Conservation (phyloP, 805 yeast genomes). For the Jamesozyma jinghongensis region DNA sequence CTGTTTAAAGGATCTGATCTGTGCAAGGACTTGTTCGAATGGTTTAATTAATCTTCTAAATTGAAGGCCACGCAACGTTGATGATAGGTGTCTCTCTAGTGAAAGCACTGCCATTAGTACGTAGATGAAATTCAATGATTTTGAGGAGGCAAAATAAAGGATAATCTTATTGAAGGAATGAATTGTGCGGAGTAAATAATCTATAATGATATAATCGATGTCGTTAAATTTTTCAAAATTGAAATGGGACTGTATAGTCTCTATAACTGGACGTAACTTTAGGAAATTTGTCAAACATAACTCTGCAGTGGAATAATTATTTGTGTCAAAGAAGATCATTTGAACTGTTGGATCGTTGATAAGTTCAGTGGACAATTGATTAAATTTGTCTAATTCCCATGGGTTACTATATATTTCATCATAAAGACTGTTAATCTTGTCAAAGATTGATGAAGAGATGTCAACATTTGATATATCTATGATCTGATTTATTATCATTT, state of each 20-base stretch:
- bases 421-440: conserved; percentile 9
- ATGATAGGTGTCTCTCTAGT: conserved; percentile 9
- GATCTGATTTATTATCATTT: conserved; percentile 5
- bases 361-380: conserved; percentile 4
- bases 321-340: conserved; percentile 6
- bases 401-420: conserved; percentile 9
- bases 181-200: conserved; percentile 3
- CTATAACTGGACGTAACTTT: conserved; percentile 5
- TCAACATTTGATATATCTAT: conserved; percentile 7
- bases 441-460: conserved; percentile 8
- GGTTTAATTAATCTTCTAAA: conserved; percentile 7
- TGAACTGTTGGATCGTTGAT: not conserved
- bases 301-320: conserved; percentile 12
- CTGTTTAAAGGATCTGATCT: conserved; percentile 6
- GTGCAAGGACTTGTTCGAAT: conserved; percentile 5
- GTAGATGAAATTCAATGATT: conserved; percentile 9
- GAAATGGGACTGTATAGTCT: conserved; percentile 2
- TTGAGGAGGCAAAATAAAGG: conserved; percentile 7
- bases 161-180: conserved; percentile 9
- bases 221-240: conserved; percentile 5
- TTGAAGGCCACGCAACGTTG: conserved; percentile 4
- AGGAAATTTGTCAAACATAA: conserved; percentile 6
- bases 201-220: conserved; percentile 7
- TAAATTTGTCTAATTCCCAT: conserved; percentile 13
- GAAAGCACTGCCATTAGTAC: conserved; percentile 7